phyloP scores from a whole-genome alignment of 164 flowering plant genomes.

The Aristolochia fimbriata region DNA sequence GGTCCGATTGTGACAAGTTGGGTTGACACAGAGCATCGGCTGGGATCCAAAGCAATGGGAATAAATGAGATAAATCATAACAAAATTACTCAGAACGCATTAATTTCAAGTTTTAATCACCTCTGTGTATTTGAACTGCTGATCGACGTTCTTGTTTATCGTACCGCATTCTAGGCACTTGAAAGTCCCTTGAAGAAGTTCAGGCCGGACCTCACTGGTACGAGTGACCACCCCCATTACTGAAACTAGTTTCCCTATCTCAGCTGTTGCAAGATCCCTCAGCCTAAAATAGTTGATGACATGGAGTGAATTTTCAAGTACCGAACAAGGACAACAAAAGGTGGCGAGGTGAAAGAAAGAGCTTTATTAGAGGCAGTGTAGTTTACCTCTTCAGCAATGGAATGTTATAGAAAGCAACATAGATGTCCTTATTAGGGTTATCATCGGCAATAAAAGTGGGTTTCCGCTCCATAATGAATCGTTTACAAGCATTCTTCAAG shows the following conservation, averaged over 20 bases:
- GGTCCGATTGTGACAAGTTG: slow-evolving; percentile 50
- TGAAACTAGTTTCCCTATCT: slow-evolving; percentile 80
- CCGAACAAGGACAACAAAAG: neutral
- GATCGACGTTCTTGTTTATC: slow-evolving; percentile 78
- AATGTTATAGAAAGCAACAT: slow-evolving; percentile 80
- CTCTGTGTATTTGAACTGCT: slow-evolving; percentile 96
- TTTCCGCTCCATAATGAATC: slow-evolving; percentile 76
- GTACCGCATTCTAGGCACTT: slow-evolving; percentile 85
- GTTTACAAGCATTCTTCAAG: slow-evolving; percentile 85
- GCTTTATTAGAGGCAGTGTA: neutral
- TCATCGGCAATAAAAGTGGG: slow-evolving; percentile 72
- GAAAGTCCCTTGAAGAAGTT: slow-evolving; percentile 88
- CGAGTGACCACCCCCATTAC: slow-evolving; percentile 92
- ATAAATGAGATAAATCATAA: neutral
- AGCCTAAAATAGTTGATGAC: slow-evolving; percentile 27
- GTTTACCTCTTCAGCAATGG: slow-evolving; percentile 59
- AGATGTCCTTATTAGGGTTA: slow-evolving; percentile 75
- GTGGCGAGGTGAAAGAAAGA: neutral
- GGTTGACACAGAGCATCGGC: slow-evolving; percentile 80
- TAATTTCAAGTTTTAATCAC: slow-evolving; percentile 16
- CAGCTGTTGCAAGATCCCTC: slow-evolving; percentile 52
- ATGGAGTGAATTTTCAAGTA: neutral
- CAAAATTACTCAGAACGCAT: neutral
- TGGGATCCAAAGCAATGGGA: slow-evolving; percentile 20
- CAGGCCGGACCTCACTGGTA: slow-evolving; percentile 98